Evolutionary conservation across 2,329 filamentous ascomycete species (phyloP).

Genomic region (Aspergillus sp.): DNA sequence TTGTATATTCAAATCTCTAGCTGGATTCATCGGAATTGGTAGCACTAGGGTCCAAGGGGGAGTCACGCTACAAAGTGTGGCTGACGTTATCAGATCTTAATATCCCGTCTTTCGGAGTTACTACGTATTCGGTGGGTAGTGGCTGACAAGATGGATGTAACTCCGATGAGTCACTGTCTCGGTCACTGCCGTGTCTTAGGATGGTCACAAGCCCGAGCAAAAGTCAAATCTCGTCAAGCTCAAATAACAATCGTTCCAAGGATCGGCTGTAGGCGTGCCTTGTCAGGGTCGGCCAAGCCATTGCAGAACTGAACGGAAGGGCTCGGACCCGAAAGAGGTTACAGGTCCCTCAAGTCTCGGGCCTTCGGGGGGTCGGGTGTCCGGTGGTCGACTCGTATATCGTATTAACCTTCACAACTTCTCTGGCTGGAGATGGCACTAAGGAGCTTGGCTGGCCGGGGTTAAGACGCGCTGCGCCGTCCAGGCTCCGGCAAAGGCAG

Average conservation of each 20-base stretch:
- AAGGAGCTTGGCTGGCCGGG: slow-evolving; percentile 1
- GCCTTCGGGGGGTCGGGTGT: neutral
- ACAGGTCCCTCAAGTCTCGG: neutral
- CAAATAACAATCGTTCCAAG: neutral
- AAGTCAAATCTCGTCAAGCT: slow-evolving; percentile 2
- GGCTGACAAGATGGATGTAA: too few relatives aligned
- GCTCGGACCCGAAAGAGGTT: neutral
- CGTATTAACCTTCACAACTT: neutral
- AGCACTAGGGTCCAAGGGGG: neutral
- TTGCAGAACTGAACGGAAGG: neutral
- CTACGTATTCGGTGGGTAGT: too few relatives aligned
- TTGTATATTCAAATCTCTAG: neutral
- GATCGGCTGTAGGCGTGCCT: too few relatives aligned
- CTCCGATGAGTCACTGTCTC: too few relatives aligned
- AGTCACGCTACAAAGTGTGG: neutral
- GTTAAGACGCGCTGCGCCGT: neutral
- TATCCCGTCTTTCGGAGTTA: neutral
- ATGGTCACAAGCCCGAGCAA: neutral
- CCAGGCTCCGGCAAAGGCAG: slow-evolving; percentile 12
- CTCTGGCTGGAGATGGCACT: neutral
- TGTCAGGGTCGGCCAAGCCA: neutral
- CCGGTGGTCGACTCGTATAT: slow-evolving; percentile 1
- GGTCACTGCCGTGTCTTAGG: neutral
- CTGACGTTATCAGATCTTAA: neutral
- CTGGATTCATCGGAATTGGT: neutral